Evolutionary conservation across 345 rosid genomes (phyloP).

Genomic region (Brassica juncea): DNA sequence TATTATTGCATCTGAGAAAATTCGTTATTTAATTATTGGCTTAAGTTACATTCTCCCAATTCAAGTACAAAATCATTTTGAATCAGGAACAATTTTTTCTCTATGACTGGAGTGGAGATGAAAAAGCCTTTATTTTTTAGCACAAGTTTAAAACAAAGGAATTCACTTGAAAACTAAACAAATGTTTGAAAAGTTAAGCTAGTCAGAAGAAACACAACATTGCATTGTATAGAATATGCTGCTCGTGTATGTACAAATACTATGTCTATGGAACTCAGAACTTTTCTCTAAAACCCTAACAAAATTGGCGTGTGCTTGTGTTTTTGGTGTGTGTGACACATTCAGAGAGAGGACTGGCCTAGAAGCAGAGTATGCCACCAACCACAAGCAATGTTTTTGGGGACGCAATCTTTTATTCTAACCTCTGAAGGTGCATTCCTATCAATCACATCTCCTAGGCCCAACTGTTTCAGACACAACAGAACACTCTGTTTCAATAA

Average conservation of each 20-base stretch:
- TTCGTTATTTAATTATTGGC: too few relatives aligned
- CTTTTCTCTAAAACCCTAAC: conserved; percentile 46
- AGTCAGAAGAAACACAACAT: conserved; percentile 9
- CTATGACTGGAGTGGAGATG: background rate
- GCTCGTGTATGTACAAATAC: conserved; percentile 28
- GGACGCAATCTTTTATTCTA: conserved; percentile 56
- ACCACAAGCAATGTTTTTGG: conserved; percentile 77
- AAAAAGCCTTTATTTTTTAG: background rate
- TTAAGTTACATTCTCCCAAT: background rate
- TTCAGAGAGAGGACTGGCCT: conserved; percentile 61
- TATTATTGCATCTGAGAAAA: too few relatives aligned
- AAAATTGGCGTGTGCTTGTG: conserved; percentile 47
- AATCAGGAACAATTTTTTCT: background rate
- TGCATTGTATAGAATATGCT: conserved; percentile 8
- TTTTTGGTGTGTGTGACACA: conserved; percentile 1
- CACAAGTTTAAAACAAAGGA: background rate
- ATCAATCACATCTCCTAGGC: conserved; percentile 85
- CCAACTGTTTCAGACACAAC: conserved; percentile 64
- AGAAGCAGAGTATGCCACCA: conserved; percentile 99
- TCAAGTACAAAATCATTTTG: background rate
- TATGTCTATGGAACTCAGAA: conserved; percentile 12
- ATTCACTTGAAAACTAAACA: background rate
- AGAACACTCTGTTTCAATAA: conserved; percentile 1
- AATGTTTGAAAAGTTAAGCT: background rate
- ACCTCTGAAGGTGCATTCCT: conserved; percentile 79